Conservation (phyloP, 2,329 filamentous ascomycete genomes). For the Neophaeococcomyces mojaviensis region DNA sequence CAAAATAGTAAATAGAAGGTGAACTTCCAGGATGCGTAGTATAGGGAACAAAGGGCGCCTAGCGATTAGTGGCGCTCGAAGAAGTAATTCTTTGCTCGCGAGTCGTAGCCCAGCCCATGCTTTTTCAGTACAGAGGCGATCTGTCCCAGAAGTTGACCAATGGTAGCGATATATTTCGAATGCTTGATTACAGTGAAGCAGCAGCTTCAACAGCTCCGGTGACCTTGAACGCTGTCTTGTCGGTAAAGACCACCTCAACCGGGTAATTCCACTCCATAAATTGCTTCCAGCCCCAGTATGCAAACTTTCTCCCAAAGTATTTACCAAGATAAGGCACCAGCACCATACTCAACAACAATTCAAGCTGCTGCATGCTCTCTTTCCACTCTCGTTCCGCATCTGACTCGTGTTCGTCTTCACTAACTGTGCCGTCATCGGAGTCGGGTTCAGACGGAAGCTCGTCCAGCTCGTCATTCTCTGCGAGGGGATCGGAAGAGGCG, state of each 20-base stretch:
- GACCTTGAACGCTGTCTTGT: constrained; percentile 56
- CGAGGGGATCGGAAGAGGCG: constrained; percentile 14
- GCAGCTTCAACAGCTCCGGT: constrained; percentile 55
- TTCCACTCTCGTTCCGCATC: constrained; percentile 96
- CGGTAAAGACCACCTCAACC: constrained; percentile 61
- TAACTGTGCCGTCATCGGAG: constrained; percentile 43
- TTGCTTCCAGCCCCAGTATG: constrained; percentile 90
- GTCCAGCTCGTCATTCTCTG: constrained; percentile 35
- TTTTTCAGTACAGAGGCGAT: too few species aligned
- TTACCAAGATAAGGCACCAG: constrained; percentile 90
- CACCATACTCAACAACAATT: constrained; percentile 89
- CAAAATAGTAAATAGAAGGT: too few species aligned
- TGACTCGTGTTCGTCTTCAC: constrained; percentile 57
- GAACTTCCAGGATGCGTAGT: too few species aligned
- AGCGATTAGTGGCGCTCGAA: too few species aligned
- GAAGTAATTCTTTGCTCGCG: too few species aligned
- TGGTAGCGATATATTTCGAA: too few species aligned
- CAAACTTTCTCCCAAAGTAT: constrained; percentile 88
- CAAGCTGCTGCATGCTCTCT: constrained; percentile 84
- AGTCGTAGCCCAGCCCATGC: too few species aligned
- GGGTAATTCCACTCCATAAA: constrained; percentile 94
- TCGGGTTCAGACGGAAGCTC: constrained; percentile 41
- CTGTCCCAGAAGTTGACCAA: too few species aligned
- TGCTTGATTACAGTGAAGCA: constrained; percentile 29
- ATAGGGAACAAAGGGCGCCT: too few species aligned